Evolutionary conservation across 495 filamentous ascomycete genomes (phyloP).

Genomic region (Cercophora newfieldiana): DNA sequence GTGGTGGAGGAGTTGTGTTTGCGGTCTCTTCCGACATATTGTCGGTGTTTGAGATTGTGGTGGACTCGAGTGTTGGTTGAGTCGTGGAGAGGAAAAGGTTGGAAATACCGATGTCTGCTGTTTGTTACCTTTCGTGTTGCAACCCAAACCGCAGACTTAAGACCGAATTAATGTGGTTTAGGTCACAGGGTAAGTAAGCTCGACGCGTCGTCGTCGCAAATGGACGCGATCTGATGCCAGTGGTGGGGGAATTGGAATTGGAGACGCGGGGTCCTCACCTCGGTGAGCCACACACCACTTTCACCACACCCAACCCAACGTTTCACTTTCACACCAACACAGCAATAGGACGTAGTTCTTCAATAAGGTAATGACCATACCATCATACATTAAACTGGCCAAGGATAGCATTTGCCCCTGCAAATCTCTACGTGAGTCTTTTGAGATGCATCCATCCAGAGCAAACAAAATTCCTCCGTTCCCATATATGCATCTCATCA

Average conservation of each 20-base stretch:
- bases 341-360: background rate
- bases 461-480: background rate
- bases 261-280: slow-evolving; percentile 5
- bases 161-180: background rate
- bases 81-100: background rate
- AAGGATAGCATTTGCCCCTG: background rate
- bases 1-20: slow-evolving; percentile 5
- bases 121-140: too few species aligned
- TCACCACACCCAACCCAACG: too few species aligned
- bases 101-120: background rate
- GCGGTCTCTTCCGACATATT: slow-evolving; percentile 1
- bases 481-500: background rate
- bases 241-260: slow-evolving; percentile 7
- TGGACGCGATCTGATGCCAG: background rate
- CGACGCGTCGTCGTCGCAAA: background rate
- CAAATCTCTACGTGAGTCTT: background rate
- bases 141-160: background rate
- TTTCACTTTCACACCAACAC: background rate
- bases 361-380: background rate
- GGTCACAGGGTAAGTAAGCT: background rate
- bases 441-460: slow-evolving; percentile 1
- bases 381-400: background rate
- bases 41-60: slow-evolving; percentile 10
- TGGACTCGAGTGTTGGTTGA: background rate
- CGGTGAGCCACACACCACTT: background rate